These are phyloP conservation scores for Elymus sibiricus DNA, from an alignment of 176 grass and related monocot genomes.

Conservation along the genomic window DNA sequence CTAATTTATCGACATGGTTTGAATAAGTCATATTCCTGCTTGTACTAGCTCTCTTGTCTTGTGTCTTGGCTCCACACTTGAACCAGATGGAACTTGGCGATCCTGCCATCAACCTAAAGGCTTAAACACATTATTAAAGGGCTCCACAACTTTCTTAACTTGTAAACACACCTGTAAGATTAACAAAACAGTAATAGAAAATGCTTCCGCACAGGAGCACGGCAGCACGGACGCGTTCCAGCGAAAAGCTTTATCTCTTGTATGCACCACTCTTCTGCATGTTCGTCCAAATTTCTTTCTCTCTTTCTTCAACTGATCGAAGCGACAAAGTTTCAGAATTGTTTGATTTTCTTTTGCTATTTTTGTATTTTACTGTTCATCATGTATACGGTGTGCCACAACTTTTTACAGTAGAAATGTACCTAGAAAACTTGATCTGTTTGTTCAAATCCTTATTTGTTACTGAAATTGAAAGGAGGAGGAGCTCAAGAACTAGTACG, in stretches of 20 bases:
- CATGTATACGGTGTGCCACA: too few species aligned
- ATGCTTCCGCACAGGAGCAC: background rate
- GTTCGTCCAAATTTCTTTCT: background rate
- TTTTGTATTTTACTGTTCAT: too few species aligned
- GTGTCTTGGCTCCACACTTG: background rate
- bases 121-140: background rate
- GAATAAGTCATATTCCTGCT: background rate
- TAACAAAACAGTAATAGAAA: background rate
- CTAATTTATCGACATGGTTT: background rate
- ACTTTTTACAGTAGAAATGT: too few species aligned
- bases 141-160: background rate
- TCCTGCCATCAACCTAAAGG: background rate
- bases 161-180: background rate
- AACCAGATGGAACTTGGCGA: background rate
- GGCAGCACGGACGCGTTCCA: background rate
- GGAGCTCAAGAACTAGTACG: too few species aligned
- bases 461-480: too few species aligned
- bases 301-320: background rate
- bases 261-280: background rate
- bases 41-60: background rate
- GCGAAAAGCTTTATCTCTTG: background rate
- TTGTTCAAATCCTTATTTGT: too few species aligned
- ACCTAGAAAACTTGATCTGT: too few species aligned
- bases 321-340: too few species aligned
- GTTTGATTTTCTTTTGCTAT: too few species aligned